Evolutionary conservation across 371 early-diverging fungal species (phyloP).

Genomic region (Apophysomyces ossiformis): DNA sequence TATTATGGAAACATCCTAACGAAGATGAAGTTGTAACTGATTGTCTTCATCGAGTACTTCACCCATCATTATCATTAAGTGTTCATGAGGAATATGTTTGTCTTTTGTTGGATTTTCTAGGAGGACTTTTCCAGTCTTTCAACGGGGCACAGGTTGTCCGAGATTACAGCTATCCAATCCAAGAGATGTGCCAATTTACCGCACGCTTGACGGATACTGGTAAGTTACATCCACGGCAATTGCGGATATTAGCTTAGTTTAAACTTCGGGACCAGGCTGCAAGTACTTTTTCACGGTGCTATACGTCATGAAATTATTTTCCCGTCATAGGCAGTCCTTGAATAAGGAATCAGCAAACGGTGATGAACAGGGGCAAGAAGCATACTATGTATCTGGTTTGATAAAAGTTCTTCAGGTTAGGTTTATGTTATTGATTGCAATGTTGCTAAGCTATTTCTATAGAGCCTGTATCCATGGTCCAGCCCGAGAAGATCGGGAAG

Average conservation of each 20-base stretch:
- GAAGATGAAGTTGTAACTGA: constrained; percentile 17
- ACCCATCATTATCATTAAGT: constrained; percentile 22
- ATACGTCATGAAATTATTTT: constrained; percentile 12
- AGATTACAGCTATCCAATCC: constrained; percentile 17
- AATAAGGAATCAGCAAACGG: not conserved
- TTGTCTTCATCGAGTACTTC: constrained; percentile 22
- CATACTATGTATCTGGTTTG: constrained; percentile 14
- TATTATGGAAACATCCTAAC: constrained; percentile 31
- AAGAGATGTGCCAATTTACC: constrained; percentile 9
- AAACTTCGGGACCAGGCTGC: constrained; percentile 13
- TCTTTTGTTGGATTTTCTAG: constrained; percentile 27
- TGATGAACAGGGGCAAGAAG: constrained; percentile 2
- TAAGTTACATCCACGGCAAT: constrained; percentile 4
- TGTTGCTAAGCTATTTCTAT: not conserved
- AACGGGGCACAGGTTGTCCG: constrained; percentile 12
- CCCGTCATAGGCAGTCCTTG: not conserved
- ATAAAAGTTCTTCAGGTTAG: constrained; percentile 15
- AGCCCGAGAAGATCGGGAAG: constrained; percentile 1
- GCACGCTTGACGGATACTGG: constrained; percentile 7
- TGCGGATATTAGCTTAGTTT: constrained; percentile 7
- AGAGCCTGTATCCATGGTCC: constrained; percentile 13
- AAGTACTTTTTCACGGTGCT: not conserved
- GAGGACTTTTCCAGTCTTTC: constrained; percentile 20
- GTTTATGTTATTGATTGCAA: not conserved
- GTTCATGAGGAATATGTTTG: constrained; percentile 24